Base-by-base conservation (phyloP, 768 basidiomycete species). In the Leccinum disarticulatum region DNA sequence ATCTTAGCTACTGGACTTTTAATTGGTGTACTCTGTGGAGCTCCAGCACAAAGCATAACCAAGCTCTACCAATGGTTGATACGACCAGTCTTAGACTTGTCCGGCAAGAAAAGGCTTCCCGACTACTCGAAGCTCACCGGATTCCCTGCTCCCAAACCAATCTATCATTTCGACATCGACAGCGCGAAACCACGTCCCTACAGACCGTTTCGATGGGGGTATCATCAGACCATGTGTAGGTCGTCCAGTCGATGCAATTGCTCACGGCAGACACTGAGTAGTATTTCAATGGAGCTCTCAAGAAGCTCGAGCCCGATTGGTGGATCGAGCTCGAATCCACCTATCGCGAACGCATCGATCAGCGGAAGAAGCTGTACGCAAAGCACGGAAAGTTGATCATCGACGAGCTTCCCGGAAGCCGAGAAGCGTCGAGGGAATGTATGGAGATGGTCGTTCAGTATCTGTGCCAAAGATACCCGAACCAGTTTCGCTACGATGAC, bases 301-400 rank as follows among this genome's bases (percentile, higher is more conserved):
- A 76, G 69, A 75, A 70, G 48, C 72, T 84, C 62, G 82, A 84
- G 52, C 78, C 80, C 4, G 81, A 84, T 61, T 83, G 77, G 70
- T 83, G 81, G 81, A 69, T 84, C n/a, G 83, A 84, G 58, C 74
- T 84, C 15, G 82, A 84, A 61, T 80, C 79, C 6, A 80, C 81
- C 0, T 83, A 84, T 65, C 68, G 70, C 0, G 70, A 75, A 50
- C 76, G 80, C 35, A 74, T 84, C 35, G 61, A 68, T 2, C 78
- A 83, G 47, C 74, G 82, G 36, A 76, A 74, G 59, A 61, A 68
- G 28, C 71, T 83, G 9, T 76, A 79, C 57, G 61, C 64, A 3
- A 38, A 70, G 25, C 76, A 79, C 57, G 79, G 79, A 6, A 76
- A 75, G 48, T 65, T 68, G 3, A 70, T 86, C 10, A 58, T 86